Percentiles rank a stretch among this genome's conserved stretches.
phyloP scores from a whole-genome alignment of 1,284 basidiomycete species.

The Agaricales sp. region DNA sequence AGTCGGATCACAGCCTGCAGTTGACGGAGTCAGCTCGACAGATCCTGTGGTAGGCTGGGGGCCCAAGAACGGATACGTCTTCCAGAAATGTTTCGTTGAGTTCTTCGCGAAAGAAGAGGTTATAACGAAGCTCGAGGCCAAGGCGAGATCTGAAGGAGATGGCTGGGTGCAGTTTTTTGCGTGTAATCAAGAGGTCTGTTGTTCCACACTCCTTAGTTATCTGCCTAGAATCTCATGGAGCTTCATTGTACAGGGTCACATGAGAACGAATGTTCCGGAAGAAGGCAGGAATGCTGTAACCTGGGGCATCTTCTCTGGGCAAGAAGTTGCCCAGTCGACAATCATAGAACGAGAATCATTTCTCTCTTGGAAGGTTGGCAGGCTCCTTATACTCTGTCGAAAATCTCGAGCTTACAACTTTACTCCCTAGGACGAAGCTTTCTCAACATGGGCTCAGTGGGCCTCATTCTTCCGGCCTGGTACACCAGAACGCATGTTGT shows the following conservation, averaged over 20 bases:
- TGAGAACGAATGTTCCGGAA: conserved; percentile 71
- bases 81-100: conserved; percentile 97
- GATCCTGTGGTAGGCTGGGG: conserved; percentile 88
- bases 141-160: conserved; percentile 41
- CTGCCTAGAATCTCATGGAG: not conserved
- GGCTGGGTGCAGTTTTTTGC: conserved; percentile 83
- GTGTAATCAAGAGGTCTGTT: conserved; percentile 61
- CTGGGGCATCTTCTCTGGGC: conserved; percentile 97
- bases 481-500: conserved; percentile 62
- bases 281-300: conserved; percentile 92
- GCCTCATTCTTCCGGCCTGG: conserved; percentile 74
- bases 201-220: not conserved
- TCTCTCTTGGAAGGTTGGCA: conserved; percentile 79
- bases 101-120: conserved; percentile 74
- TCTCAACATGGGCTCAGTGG: conserved; percentile 96
- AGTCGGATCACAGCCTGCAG: conserved; percentile 92
- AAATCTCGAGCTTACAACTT: not conserved
- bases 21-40: conserved; percentile 70
- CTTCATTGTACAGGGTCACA: conserved; percentile 52
- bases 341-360: conserved; percentile 94
- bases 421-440: conserved; percentile 78
- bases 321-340: conserved; percentile 94
- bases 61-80: conserved; percentile 85
- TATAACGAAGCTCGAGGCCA: conserved; percentile 54
- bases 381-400: conserved; percentile 1